These are phyloP conservation scores for Citropsis articulata DNA, from an alignment of 345 rosid species.

Conservation along the genomic window DNA sequence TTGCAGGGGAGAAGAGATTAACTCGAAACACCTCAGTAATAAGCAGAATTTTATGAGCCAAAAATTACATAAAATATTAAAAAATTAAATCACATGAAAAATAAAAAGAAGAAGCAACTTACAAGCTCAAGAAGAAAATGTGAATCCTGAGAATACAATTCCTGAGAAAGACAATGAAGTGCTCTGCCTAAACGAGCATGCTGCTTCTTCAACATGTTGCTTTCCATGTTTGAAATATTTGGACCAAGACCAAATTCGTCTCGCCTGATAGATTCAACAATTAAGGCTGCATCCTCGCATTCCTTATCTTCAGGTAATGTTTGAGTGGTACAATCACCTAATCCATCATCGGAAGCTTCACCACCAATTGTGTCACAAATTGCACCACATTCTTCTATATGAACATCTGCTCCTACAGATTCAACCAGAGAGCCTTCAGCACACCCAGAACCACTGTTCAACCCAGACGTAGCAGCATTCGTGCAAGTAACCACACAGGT, in stretches of 20 bases:
- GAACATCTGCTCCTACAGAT: conserved; percentile 20
- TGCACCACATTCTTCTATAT: conserved; percentile 23
- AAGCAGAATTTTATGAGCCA: not conserved
- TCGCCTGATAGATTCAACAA: conserved; percentile 75
- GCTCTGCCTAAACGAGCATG: conserved; percentile 99
- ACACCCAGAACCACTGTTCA: conserved; percentile 19
- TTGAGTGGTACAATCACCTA: conserved; percentile 20
- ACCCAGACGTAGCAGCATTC: conserved; percentile 22
- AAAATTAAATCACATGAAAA: not conserved
- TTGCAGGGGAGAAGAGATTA: not conserved
- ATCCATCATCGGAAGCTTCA: conserved; percentile 30
- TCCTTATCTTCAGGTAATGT: conserved; percentile 26
- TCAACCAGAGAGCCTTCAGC: conserved; percentile 19
- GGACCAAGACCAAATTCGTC: conserved; percentile 87
- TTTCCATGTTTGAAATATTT: conserved; percentile 60
- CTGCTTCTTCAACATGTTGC: conserved; percentile 76
- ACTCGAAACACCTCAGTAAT: not conserved
- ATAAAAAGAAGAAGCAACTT: conserved; percentile 22
- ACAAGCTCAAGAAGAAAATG: conserved; percentile 99
- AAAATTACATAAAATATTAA: not conserved
- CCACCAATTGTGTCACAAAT: conserved; percentile 20
- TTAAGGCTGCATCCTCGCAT: conserved; percentile 40
- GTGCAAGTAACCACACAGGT: conserved; percentile 23
- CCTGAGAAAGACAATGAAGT: conserved; percentile 96
- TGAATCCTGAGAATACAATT: conserved; percentile 94